Evolutionary conservation across 148 eudicot species (phyloP).

Genomic region (Rhododendron molle): DNA sequence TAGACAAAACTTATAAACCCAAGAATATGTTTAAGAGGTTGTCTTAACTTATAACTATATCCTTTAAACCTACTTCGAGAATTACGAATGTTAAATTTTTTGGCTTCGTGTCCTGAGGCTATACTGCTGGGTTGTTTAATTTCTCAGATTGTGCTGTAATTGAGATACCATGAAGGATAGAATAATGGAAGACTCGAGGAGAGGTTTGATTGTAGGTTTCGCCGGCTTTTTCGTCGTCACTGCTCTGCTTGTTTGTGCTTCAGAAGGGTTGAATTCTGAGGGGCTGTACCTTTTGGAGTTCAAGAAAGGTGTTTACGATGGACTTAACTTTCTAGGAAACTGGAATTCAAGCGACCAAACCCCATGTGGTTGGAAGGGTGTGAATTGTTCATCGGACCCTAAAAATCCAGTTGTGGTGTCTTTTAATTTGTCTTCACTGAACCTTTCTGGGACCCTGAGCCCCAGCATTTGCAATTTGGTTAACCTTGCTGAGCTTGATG

Average conservation of each 20-base stretch:
- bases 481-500: slow-evolving; percentile 39
- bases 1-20: neutral
- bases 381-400: slow-evolving; percentile 43
- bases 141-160: slow-evolving; percentile 11
- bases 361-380: slow-evolving; percentile 89
- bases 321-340: slow-evolving; percentile 35
- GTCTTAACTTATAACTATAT: neutral
- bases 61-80: neutral
- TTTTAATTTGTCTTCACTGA: slow-evolving; percentile 46
- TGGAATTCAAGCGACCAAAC: slow-evolving; percentile 66
- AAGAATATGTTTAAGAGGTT: neutral
- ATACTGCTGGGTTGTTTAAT: neutral
- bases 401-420: slow-evolving; percentile 37
- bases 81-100: neutral
- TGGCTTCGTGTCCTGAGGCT: neutral
- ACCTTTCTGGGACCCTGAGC: slow-evolving; percentile 70
- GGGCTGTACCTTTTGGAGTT: slow-evolving; percentile 67
- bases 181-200: slow-evolving; percentile 41
- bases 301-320: slow-evolving; percentile 49
- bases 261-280: slow-evolving; percentile 67
- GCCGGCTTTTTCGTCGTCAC: slow-evolving; percentile 24
- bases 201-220: slow-evolving; percentile 29
- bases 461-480: slow-evolving; percentile 63
- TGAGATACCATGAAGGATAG: slow-evolving; percentile 8
- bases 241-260: slow-evolving; percentile 29